These are phyloP conservation scores for Spathaspora sp. DNA, from an alignment of 805 yeast species.

Conservation along the genomic window DNA sequence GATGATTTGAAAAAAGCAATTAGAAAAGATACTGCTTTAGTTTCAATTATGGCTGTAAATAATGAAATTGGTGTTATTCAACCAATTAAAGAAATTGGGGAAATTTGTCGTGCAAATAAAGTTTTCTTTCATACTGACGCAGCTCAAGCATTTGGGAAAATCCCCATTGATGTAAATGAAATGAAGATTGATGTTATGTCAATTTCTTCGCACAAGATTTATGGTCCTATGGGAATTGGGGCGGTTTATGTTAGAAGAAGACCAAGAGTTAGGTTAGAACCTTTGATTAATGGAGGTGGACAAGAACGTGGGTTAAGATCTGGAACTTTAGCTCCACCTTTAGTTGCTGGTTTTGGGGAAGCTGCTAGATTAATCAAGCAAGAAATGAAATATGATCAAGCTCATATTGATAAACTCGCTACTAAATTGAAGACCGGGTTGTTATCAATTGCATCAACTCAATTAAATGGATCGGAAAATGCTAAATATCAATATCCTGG, in stretches of 20 bases:
- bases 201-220: slow-evolving; percentile 91
- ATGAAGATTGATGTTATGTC: slow-evolving; percentile 92
- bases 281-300: slow-evolving; percentile 95
- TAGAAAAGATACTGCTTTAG: slow-evolving; percentile 85
- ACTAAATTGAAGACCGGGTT: slow-evolving; percentile 69
- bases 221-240: slow-evolving; percentile 98
- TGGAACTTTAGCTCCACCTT: slow-evolving; percentile 96
- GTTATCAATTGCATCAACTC: slow-evolving; percentile 81
- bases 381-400: slow-evolving; percentile 72
- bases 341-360: slow-evolving; percentile 94
- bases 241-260: slow-evolving; percentile 94
- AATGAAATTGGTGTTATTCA: slow-evolving; percentile 98
- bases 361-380: slow-evolving; percentile 80
- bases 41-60: slow-evolving; percentile 94
- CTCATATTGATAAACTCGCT: slow-evolving; percentile 69
- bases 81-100: slow-evolving; percentile 92
- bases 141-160: slow-evolving; percentile 96
- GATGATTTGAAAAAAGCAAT: slow-evolving; percentile 79
- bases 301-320: slow-evolving; percentile 98
- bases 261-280: slow-evolving; percentile 96
- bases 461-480: slow-evolving; percentile 79
- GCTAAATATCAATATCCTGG: slow-evolving; percentile 63
- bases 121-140: slow-evolving; percentile 97
- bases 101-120: slow-evolving; percentile 78
- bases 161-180: slow-evolving; percentile 87